phyloP scores from a whole-genome alignment of 768 basidiomycete genomes.

The Boletus huronensis region DNA sequence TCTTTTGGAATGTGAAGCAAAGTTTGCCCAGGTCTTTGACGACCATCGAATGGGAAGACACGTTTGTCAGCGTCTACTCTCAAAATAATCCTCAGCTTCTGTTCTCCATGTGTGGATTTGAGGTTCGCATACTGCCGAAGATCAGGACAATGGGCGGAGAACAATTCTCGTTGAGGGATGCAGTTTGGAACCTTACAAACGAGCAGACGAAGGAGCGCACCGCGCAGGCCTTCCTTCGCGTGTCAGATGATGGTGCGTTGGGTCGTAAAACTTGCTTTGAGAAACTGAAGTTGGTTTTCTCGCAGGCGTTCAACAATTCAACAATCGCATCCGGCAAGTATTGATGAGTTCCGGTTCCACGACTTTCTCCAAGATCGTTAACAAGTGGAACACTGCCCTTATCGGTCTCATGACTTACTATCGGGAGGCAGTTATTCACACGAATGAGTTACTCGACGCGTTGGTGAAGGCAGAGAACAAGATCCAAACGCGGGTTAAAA shows the following conservation, averaged over 20 bases:
- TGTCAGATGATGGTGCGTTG: conserved; percentile 82
- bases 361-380: conserved; percentile 98
- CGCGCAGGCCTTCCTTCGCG: conserved; percentile 95
- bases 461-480: conserved; percentile 99
- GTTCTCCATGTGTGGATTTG: conserved; percentile 99
- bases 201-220: conserved; percentile 97
- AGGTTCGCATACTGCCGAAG: conserved; percentile 96
- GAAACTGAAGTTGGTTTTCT: conserved; percentile 3
- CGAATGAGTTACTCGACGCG: conserved; percentile 91
- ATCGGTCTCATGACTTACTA: conserved; percentile 98
- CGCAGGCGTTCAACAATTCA: conserved; percentile 89
- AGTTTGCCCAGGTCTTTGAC: conserved; percentile 92
- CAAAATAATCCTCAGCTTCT: conserved; percentile 96
- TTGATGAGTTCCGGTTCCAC: conserved; percentile 98
- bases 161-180: conserved; percentile 94
- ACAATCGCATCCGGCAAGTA: conserved; percentile 94
- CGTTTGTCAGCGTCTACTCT: conserved; percentile 95
- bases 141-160: conserved; percentile 93
- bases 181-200: conserved; percentile 96
- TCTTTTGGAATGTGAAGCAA: conserved; percentile 99
- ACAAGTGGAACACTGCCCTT: conserved; percentile 95
- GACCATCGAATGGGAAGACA: conserved; percentile 99
- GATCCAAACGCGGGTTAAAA: conserved; percentile 99
- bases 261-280: neutral
- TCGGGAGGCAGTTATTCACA: conserved; percentile 96